Percentiles rank a stretch among this genome's conserved stretches.
These are phyloP conservation scores for Pseudogymnoascus sp. DNA, from an alignment of 2,329 filamentous ascomycete species.

Conservation along the genomic window DNA sequence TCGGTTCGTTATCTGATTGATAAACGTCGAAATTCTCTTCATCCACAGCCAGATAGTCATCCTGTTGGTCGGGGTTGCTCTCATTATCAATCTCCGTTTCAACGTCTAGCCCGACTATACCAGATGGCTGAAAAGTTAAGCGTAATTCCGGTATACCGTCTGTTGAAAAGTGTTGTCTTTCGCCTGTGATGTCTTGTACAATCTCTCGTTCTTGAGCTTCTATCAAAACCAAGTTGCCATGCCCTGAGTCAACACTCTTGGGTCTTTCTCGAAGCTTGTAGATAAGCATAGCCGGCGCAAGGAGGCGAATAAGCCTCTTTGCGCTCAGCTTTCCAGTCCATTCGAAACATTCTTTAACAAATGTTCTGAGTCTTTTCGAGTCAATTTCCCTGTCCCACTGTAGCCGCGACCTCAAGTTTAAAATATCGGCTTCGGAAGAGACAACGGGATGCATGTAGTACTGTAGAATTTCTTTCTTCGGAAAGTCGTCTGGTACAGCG, in stretches of 20 bases:
- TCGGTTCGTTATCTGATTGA: background rate
- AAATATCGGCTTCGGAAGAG: conserved; percentile 53
- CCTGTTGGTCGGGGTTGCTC: conserved; percentile 33
- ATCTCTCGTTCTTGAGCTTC: conserved; percentile 44
- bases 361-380: conserved; percentile 60
- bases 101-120: conserved; percentile 72
- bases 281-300: conserved; percentile 69
- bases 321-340: conserved; percentile 77
- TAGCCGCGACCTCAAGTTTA: conserved; percentile 45
- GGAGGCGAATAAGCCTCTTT: conserved; percentile 72
- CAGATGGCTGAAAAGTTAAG: conserved; percentile 66
- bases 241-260: conserved; percentile 31
- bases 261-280: conserved; percentile 45
- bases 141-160: conserved; percentile 73
- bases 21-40: conserved; percentile 33
- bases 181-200: conserved; percentile 60
- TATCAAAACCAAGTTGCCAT: conserved; percentile 30
- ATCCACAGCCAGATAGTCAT: conserved; percentile 50
- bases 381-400: conserved; percentile 60
- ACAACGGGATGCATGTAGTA: conserved; percentile 87
- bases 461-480: conserved; percentile 67
- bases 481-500: conserved; percentile 72
- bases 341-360: conserved; percentile 73
- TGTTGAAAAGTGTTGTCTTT: conserved; percentile 63
- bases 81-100: conserved; percentile 56